These are phyloP conservation scores for Termitomyces sp. DNA, from an alignment of 768 basidiomycete species.

Conservation along the genomic window DNA sequence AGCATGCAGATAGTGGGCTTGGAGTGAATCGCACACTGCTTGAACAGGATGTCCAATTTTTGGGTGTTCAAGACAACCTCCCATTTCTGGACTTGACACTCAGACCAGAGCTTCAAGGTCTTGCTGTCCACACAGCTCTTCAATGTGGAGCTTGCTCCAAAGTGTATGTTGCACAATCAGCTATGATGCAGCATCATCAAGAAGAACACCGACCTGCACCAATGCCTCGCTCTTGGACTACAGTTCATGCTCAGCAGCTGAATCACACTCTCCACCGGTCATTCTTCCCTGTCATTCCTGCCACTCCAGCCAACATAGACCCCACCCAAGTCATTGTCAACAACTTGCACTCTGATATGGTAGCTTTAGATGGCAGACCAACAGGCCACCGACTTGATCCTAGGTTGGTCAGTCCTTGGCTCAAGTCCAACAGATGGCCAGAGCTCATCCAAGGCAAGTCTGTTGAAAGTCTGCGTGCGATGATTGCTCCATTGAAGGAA, in stretches of 20 bases:
- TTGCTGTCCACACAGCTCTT: background rate
- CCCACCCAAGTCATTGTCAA: too few relatives aligned
- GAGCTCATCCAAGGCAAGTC: too few relatives aligned
- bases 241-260: background rate
- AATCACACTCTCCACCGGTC: background rate
- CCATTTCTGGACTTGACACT: background rate
- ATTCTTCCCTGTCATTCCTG: background rate
- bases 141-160: background rate
- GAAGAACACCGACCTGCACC: background rate
- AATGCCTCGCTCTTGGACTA: background rate
- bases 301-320: background rate
- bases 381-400: too few relatives aligned
- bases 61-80: background rate
- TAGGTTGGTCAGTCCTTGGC: too few relatives aligned
- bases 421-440: too few relatives aligned
- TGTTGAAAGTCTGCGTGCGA: too few relatives aligned
- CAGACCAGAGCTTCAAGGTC: background rate
- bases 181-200: background rate
- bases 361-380: too few relatives aligned
- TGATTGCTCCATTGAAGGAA: too few relatives aligned
- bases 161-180: background rate
- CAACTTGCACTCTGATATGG: too few relatives aligned
- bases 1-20: background rate
- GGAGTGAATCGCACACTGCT: rapidly evolving
- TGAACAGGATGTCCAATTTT: background rate